These are phyloP conservation scores for Botrytis elliptica DNA, from an alignment of 2,329 filamentous ascomycete genomes.

Conservation along the genomic window DNA sequence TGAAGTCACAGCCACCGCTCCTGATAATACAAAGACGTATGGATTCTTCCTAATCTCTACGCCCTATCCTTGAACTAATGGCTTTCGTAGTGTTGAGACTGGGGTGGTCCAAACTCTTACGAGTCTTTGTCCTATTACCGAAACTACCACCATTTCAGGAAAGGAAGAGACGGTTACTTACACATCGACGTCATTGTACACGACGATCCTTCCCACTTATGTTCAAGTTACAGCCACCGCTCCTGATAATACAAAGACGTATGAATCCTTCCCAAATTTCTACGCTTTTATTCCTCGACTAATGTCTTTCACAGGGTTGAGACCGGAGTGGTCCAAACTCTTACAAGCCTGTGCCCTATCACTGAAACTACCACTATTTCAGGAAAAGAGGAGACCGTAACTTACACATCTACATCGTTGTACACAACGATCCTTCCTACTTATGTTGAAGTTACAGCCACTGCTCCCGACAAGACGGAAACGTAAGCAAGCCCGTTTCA, in stretches of 20 bases:
- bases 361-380: slow-evolving; percentile 24
- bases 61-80: background rate
- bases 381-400: slow-evolving; percentile 16
- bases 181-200: slow-evolving; percentile 14
- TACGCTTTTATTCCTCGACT: background rate
- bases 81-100: background rate
- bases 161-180: slow-evolving; percentile 12
- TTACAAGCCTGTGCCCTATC: slow-evolving; percentile 40
- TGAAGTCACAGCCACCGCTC: slow-evolving; percentile 15
- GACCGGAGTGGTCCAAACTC: slow-evolving; percentile 9
- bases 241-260: no score
- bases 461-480: background rate
- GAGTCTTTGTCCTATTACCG: slow-evolving; percentile 40
- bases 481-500: background rate
- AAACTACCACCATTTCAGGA: slow-evolving; percentile 21
- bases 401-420: slow-evolving; percentile 11
- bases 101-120: slow-evolving; percentile 16
- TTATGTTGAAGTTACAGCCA: slow-evolving; percentile 7
- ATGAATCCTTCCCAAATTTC: no score
- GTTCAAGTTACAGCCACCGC: slow-evolving; percentile 11
- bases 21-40: background rate
- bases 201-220: background rate
- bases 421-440: slow-evolving; percentile 2
- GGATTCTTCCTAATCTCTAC: background rate
- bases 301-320: background rate